phyloP scores from a whole-genome alignment of 1,284 basidiomycete species.

The Ganoderma lucidum region DNA sequence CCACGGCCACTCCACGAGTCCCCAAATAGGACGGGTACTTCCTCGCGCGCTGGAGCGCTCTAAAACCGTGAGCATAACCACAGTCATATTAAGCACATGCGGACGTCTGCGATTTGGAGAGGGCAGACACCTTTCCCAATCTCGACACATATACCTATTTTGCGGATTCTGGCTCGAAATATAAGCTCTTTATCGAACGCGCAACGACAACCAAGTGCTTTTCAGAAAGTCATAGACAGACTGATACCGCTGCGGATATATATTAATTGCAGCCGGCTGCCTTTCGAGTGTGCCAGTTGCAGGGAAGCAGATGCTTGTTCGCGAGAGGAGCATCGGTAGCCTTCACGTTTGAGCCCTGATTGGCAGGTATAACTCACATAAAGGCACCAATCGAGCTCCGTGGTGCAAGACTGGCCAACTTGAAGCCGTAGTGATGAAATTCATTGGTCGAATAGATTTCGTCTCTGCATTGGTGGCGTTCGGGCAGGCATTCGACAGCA shows the following conservation, averaged over 20 bases:
- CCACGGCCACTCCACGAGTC: background rate
- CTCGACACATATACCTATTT: background rate
- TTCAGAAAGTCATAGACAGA: background rate
- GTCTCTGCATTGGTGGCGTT: background rate
- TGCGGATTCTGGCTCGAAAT: background rate
- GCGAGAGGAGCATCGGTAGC: background rate
- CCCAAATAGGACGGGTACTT: background rate
- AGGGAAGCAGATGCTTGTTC: conserved; percentile 5
- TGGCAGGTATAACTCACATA: background rate
- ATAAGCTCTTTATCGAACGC: background rate
- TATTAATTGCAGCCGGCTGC: background rate
- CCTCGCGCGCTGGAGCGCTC: background rate
- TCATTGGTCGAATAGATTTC: background rate
- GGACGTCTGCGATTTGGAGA: background rate
- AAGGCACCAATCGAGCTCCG: background rate
- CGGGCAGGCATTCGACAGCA: background rate
- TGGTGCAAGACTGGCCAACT: background rate
- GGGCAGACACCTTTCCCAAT: background rate
- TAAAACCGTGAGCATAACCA: conserved; percentile 3
- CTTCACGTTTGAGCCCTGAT: background rate
- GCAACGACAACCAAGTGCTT: background rate
- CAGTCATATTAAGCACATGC: background rate
- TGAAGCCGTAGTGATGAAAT: background rate
- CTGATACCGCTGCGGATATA: background rate
- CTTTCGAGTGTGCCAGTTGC: background rate